Evolutionary conservation across 768 basidiomycete genomes (phyloP).

Genomic region (Symmetrospora coprosmae): DNA sequence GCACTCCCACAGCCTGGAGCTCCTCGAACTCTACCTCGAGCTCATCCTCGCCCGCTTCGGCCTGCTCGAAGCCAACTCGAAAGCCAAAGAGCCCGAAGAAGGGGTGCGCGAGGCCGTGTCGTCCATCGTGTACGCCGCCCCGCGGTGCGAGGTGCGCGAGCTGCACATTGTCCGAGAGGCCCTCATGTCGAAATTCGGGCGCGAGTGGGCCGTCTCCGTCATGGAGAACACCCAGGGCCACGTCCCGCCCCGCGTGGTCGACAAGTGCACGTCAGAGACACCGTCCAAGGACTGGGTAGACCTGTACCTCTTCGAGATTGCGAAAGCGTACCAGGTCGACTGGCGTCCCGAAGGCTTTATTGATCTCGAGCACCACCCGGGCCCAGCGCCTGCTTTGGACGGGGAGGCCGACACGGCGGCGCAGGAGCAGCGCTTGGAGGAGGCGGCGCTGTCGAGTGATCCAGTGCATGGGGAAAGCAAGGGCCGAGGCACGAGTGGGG

Average conservation of each 20-base stretch:
- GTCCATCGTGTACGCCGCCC: conserved; percentile 77
- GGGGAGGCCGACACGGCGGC: conserved; percentile 4
- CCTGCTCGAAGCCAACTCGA: conserved; percentile 48
- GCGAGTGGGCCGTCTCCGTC: conserved; percentile 69
- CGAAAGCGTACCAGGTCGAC: conserved; percentile 19
- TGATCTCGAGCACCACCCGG: neutral
- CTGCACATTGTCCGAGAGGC: conserved; percentile 80
- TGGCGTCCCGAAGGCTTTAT: neutral
- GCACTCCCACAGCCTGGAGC: conserved; percentile 46
- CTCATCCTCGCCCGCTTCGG: conserved; percentile 84
- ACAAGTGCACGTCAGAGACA: conserved; percentile 12
- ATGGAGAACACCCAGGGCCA: conserved; percentile 70
- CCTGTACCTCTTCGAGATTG: conserved; percentile 21
- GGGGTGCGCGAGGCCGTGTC: conserved; percentile 74
- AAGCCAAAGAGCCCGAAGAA: conserved; percentile 61
- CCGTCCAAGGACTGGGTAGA: conserved; percentile 18
- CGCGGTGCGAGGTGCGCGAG: conserved; percentile 46
- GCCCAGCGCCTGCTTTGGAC: too few species aligned
- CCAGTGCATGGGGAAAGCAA: too few species aligned
- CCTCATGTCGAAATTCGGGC: conserved; percentile 88
- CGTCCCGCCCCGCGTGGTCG: conserved; percentile 57
- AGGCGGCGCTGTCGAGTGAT: neutral
- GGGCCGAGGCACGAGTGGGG: neutral
- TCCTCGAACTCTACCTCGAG: conserved; percentile 88
- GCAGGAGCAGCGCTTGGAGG: neutral